Evolutionary conservation across 2,329 filamentous ascomycete genomes (phyloP), one percentile per base, ranked within the genome.

Genomic region (Aaosphaeria arxii): DNA sequence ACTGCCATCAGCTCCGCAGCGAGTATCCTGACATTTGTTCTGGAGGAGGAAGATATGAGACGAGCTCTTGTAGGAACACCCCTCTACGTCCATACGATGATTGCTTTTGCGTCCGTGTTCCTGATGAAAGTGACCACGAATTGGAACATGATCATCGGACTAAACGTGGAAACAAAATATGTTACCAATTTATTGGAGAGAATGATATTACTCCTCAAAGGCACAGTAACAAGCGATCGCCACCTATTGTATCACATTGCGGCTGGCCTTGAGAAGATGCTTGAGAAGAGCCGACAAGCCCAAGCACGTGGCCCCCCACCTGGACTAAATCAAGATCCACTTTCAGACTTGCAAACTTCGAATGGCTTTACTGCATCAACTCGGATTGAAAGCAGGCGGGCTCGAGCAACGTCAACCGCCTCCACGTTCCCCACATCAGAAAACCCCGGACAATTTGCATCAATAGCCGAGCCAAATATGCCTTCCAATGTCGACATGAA

Each of bases 261-360:
- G 4, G 57, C 45, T 5, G 70, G 69, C 0, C 52, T 72, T 1
- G 61, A 61, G 39, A 70, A 70, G 53, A 70, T 72, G 68, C 52
- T 71, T 29, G 52, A 52, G 40, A 45, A 44, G 31, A 45, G 36
- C 32, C 33, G 17, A 13, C 33, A 45, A 31, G 35, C 45, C 7
- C 39, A 38, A 28, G 45, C 87, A 84, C 53, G 86, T 86, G 51
- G 86, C 87, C 30, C 88, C 80, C 31, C 7, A 87, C 9, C 4
- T 11, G 33, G 9, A 11, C 33, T 36, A 13, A 36, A 9, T 9
- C 33, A 36, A 36, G 33, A 9, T 36, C 17, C 17, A 24, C 17
- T 24, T 24, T 24, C 17, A 24, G 17, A 24, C 17, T 24, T 24
- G 17, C 33, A 36, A 36, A 13, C 33, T 11, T 13, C 33, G 9